Conservation (phyloP, 768 basidiomycete genomes). For the Pleurotus tuoliensis region DNA sequence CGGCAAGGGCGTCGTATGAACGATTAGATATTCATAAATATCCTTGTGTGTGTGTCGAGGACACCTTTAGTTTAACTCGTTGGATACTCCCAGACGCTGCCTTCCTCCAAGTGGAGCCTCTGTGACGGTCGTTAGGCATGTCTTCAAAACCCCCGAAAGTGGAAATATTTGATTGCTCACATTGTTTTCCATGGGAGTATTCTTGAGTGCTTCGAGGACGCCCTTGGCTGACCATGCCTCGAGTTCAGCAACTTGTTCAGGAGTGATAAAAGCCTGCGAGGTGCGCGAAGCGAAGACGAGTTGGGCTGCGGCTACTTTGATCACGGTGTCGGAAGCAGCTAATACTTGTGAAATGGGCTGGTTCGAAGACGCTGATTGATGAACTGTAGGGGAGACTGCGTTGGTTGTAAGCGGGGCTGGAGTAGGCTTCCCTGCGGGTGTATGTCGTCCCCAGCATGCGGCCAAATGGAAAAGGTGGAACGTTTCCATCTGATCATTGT, state of each 20-base stretch:
- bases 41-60: background rate
- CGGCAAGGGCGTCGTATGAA: background rate
- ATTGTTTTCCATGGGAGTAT: constrained; percentile 42
- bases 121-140: constrained; percentile 18
- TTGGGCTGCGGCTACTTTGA: constrained; percentile 75
- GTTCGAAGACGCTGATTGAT: constrained; percentile 20
- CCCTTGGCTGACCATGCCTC: constrained; percentile 64
- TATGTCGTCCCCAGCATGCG: constrained; percentile 53
- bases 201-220: constrained; percentile 53
- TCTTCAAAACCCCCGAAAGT: constrained; percentile 2
- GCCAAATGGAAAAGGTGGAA: constrained; percentile 82
- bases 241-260: constrained; percentile 51
- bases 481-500: constrained; percentile 67
- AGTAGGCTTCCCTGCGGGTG: constrained; percentile 16
- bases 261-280: constrained; percentile 72
- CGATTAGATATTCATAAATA: constrained; percentile 1
- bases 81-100: constrained; percentile 53
- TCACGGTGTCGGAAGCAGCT: constrained; percentile 30
- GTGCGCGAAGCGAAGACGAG: constrained; percentile 79
- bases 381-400: constrained; percentile 36
- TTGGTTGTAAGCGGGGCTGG: constrained; percentile 41
- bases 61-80: background rate
- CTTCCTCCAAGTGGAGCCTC: constrained; percentile 50
- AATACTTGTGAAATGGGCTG: constrained; percentile 15
- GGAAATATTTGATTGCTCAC: constrained; percentile 33